Evolutionary conservation across 305 asterid species (phyloP), one percentile per base, ranked within the genome.

Genomic region (Rubia peregrina): DNA sequence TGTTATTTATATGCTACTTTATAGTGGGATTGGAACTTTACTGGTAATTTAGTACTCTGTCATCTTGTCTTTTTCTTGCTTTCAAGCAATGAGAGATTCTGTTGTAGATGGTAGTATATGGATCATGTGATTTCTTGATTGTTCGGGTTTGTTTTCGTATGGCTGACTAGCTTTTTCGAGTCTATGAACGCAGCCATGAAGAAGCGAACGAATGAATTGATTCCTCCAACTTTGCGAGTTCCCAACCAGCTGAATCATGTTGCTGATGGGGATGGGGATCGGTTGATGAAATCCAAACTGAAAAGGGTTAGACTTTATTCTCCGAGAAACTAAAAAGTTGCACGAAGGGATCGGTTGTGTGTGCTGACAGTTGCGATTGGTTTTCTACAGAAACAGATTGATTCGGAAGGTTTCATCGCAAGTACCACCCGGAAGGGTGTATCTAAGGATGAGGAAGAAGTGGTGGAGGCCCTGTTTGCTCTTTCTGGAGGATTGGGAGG

Each of bases 361-460:
- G 41, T 70, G 51, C 49, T 43, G 51, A 70, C 48, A 46, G 66
- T 63, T 70, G 80, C 36, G 75, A 41, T 74, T 68, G 61, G 72
- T 13, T 78, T 70, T 71, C 59, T 72, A 14, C 87, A 82, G 83
- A 75, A 74, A 71, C 76, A 70, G 73, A 79, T 61, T 22, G 67
- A 64, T 40, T 21, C 72, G 5, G 70, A 46, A 61, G 71, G 70
- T 63, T 66, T 46, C 24, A 51, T 21, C 24, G 67, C 22, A 21
- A 70, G 68, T 9, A 64, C 14, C 55, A n/a, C 41, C 67, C 59
- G 30, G 17, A 74, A 80, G 56, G 70, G 49, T 55, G 72, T 89
- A 72, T 83, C 88, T 65, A 83, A 88, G 84, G 98, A 89, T 68
- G 96, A 91, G 82, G 85, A 83, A 83, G 98, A 91, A 84, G 98